phyloP scores from a whole-genome alignment of 179 eudicot species.

The Dionaea muscipula region DNA sequence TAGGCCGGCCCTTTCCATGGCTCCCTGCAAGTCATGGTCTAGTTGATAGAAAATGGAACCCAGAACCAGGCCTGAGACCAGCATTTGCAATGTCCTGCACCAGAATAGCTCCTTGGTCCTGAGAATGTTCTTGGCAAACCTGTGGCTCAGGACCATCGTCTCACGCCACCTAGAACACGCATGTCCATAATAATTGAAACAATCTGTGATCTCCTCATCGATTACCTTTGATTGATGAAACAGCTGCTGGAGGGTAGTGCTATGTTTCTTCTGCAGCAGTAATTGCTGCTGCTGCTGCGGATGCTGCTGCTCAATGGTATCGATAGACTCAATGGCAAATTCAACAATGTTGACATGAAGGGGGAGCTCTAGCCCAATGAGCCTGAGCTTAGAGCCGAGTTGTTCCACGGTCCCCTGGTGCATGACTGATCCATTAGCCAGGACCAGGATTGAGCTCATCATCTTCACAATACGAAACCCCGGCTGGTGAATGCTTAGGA shows the following conservation, averaged over 20 bases:
- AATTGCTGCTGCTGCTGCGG: constrained; percentile 15
- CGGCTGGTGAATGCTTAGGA: constrained; percentile 88
- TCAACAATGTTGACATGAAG: constrained; percentile 61
- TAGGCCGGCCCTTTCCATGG: constrained; percentile 69
- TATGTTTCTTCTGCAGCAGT: constrained; percentile 8
- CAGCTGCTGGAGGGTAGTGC: constrained; percentile 65
- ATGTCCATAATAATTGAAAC: constrained; percentile 15
- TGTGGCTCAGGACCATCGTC: constrained; percentile 49
- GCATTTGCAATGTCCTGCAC: constrained; percentile 70
- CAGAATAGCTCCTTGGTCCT: constrained; percentile 79
- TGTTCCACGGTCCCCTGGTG: constrained; percentile 76
- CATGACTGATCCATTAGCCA: constrained; percentile 67
- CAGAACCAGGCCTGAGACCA: constrained; percentile 56
- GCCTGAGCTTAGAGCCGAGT: constrained; percentile 32
- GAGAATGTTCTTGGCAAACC: constrained; percentile 66
- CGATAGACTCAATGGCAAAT: constrained; percentile 85
- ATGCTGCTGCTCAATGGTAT: constrained; percentile 29
- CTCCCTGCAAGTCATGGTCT: constrained; percentile 49
- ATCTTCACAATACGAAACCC: constrained; percentile 80
- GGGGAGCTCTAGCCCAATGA: constrained; percentile 57
- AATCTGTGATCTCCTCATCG: constrained; percentile 34
- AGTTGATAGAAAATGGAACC: constrained; percentile 81
- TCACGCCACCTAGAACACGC: constrained; percentile 55
- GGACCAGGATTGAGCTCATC: constrained; percentile 54
- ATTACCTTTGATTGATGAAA: constrained; percentile 76